Percentiles rank a stretch among this genome's conserved stretches.
These are phyloP conservation scores for Boletus vermiculosoides DNA, from an alignment of 768 basidiomycete genomes.

Conservation along the genomic window DNA sequence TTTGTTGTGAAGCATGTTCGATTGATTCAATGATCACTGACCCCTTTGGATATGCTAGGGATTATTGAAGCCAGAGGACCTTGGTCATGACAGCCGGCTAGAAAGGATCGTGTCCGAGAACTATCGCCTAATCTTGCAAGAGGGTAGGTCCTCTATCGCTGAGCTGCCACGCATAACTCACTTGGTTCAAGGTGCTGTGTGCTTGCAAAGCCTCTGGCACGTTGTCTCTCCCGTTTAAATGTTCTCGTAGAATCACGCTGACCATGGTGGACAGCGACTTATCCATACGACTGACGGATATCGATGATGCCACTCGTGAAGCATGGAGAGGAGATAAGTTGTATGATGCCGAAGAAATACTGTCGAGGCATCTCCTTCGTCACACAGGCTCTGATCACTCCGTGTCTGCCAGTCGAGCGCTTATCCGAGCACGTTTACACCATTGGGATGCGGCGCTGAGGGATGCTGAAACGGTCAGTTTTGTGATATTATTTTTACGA, in stretches of 20 bases:
- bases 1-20: background rate
- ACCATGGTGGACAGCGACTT: background rate
- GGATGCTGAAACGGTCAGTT: constrained; percentile 10
- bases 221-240: background rate
- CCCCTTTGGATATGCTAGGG: constrained; percentile 1
- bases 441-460: constrained; percentile 7
- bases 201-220: constrained; percentile 1
- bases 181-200: background rate
- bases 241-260: background rate
- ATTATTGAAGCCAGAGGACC: constrained; percentile 2
- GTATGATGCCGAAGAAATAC: constrained; percentile 12
- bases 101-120: constrained; percentile 7
- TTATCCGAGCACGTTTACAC: constrained; percentile 8
- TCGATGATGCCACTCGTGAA: too few relatives aligned
- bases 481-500: background rate
- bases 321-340: constrained; percentile 1
- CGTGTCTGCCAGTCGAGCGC: constrained; percentile 4
- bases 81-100: background rate
- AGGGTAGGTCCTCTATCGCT: background rate
- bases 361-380: constrained; percentile 5
- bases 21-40: background rate
- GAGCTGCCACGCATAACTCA: background rate
- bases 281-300: too few relatives aligned
- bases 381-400: background rate
- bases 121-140: constrained; percentile 2